Evolutionary conservation across 768 basidiomycete genomes (phyloP).

Genomic region (Nevesoporus exiguus): DNA sequence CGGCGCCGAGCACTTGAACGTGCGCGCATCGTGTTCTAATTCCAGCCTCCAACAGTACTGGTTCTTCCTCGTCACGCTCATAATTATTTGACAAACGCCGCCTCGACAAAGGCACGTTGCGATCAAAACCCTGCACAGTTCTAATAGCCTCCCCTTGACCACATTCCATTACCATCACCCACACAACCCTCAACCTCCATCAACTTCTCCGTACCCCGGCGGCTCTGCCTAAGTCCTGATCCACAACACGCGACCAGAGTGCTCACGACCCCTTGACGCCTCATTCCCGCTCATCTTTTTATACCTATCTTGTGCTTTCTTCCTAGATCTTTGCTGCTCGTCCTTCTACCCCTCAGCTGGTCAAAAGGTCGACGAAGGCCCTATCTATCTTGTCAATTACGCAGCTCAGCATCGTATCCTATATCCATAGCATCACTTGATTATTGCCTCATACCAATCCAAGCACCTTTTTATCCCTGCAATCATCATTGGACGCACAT

Average conservation of each 20-base stretch:
- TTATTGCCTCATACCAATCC: slow-evolving; percentile 45
- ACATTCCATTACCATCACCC: slow-evolving; percentile 44
- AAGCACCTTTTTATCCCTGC: slow-evolving; percentile 45
- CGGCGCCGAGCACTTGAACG: slow-evolving; percentile 15
- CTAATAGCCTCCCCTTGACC: slow-evolving; percentile 56
- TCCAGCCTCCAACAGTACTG: slow-evolving; percentile 17
- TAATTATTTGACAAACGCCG: slow-evolving; percentile 48
- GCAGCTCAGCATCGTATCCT: slow-evolving; percentile 39
- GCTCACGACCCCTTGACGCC: slow-evolving; percentile 60
- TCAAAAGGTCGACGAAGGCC: slow-evolving; percentile 36
- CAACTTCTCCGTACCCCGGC: slow-evolving; percentile 26
- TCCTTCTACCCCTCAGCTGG: slow-evolving; percentile 33
- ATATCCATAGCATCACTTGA: slow-evolving; percentile 43
- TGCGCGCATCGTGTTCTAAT: slow-evolving; percentile 23
- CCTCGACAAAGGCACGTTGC: slow-evolving; percentile 70
- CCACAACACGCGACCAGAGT: slow-evolving; percentile 39
- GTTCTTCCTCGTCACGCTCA: slow-evolving; percentile 23
- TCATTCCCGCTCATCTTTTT: slow-evolving; percentile 43
- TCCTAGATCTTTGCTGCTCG: slow-evolving; percentile 38
- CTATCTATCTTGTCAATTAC: slow-evolving; percentile 40
- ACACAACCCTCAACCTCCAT: slow-evolving; percentile 38
- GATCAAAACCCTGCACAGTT: slow-evolving; percentile 62
- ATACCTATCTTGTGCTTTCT: slow-evolving; percentile 49
- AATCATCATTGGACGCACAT: slow-evolving; percentile 42
- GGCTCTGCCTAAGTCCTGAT: slow-evolving; percentile 29